Evolutionary conservation across 106 monocot genomes (phyloP).

Genomic region (Posidonia australis): DNA sequence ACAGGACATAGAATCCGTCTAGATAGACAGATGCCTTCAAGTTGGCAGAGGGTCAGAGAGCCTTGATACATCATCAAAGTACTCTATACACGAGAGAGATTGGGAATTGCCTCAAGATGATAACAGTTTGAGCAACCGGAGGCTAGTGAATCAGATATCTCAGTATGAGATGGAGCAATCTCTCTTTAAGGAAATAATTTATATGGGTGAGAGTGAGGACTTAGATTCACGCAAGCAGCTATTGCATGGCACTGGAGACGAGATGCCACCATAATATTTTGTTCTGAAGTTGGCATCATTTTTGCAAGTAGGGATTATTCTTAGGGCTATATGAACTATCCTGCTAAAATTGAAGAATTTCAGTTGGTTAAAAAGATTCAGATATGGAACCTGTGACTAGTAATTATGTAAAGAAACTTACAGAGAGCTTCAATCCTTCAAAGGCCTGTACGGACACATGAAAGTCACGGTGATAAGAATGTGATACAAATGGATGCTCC

Average conservation of each 20-base stretch:
- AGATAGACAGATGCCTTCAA: too few species aligned
- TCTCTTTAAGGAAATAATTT: too few species aligned
- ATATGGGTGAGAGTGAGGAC: too few species aligned
- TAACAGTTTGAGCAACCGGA: too few species aligned
- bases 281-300: not conserved
- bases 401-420: constrained; percentile 13
- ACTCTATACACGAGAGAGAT: too few species aligned
- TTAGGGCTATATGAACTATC: not conserved
- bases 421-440: constrained; percentile 41
- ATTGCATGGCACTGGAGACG: not conserved
- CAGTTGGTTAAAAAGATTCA: not conserved
- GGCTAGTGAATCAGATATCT: too few species aligned
- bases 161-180: too few species aligned
- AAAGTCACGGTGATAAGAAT: constrained; percentile 32
- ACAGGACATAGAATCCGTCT: too few species aligned
- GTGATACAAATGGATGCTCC: constrained; percentile 62
- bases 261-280: not conserved
- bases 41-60: too few species aligned
- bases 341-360: not conserved
- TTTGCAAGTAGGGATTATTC: not conserved
- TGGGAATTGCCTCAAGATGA: too few species aligned
- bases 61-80: too few species aligned
- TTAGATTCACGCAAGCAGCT: not conserved
- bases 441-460: constrained; percentile 60
- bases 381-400: not conserved